Evolutionary conservation across 306 rosid genomes (phyloP).

Genomic region (Erythrophleum fordii): DNA sequence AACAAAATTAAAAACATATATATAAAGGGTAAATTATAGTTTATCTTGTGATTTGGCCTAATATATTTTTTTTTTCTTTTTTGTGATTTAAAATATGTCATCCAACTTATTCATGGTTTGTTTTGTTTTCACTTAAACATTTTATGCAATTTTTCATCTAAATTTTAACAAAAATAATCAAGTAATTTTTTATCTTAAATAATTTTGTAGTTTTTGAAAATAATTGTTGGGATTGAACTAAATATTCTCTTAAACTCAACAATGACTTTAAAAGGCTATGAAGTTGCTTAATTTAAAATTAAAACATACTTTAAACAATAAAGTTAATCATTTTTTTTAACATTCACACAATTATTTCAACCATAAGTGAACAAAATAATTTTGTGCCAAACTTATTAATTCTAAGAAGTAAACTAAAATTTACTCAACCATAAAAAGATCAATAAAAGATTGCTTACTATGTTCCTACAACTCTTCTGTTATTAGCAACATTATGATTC

Average conservation of each 20-base stretch:
- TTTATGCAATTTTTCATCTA: no score
- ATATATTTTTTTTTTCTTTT: not conserved
- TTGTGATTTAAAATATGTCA: not conserved
- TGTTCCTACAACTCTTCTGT: conserved; percentile 67
- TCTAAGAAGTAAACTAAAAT: not conserved
- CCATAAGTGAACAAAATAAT: not conserved
- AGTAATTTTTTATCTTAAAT: no score
- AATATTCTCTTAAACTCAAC: no score
- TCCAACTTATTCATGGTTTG: no score
- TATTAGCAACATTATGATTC: conserved; percentile 54
- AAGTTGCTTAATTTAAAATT: no score
- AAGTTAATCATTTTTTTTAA: no score
- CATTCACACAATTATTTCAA: not conserved
- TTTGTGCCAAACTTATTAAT: not conserved
- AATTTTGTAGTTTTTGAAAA: no score
- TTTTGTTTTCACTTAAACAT: no score
- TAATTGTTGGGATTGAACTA: no score
- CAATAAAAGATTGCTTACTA: conserved; percentile 41
- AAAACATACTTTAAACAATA: no score
- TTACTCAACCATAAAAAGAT: not conserved
- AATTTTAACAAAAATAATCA: no score
- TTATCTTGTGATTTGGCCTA: not conserved
- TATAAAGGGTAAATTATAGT: not conserved
- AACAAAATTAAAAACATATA: not conserved
- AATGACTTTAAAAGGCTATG: no score